Conservation (phyloP, 192 early-diverging fungal species). For the Gonapodya sp. region DNA sequence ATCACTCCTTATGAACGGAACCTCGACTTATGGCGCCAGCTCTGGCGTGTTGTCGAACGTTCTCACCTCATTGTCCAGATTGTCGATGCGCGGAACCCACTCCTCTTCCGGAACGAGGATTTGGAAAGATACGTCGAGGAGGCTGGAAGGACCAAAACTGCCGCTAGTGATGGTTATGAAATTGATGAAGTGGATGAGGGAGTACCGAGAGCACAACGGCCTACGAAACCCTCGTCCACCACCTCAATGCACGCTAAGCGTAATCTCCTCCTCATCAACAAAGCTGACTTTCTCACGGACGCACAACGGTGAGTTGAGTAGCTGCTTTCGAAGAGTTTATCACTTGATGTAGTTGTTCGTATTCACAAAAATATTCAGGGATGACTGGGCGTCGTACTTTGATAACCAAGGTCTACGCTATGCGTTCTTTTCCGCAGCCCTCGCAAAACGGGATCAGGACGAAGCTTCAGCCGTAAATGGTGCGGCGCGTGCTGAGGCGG, state of each 20-base stretch:
- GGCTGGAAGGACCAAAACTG: conserved; percentile 38
- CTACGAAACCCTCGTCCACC: too few species aligned
- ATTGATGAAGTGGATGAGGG: background rate
- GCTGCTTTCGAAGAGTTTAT: background rate
- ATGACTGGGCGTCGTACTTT: conserved; percentile 85
- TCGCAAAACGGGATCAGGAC: conserved; percentile 69
- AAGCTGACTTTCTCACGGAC: conserved; percentile 92
- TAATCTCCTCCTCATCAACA: conserved; percentile 91
- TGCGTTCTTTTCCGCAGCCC: conserved; percentile 88
- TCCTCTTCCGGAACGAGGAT: conserved; percentile 83
- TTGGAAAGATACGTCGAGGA: conserved; percentile 85
- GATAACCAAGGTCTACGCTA: conserved; percentile 69
- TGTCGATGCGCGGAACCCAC: conserved; percentile 93
- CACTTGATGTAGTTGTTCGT: background rate
- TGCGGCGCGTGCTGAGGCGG: conserved; percentile 21
- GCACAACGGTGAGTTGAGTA: conserved; percentile 62
- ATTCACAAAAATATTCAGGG: conserved; percentile 20
- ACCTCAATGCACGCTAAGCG: conserved; percentile 47
- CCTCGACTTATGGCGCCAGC: conserved; percentile 96
- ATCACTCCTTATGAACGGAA: conserved; percentile 98
- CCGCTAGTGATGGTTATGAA: background rate
- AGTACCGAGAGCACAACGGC: too few species aligned
- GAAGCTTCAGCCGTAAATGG: conserved; percentile 39
- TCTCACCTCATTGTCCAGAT: conserved; percentile 96
- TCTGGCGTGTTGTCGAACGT: conserved; percentile 97